Evolutionary conservation across 2,329 filamentous ascomycete species (phyloP).

Genomic region (Penicillium sclerotigenum): DNA sequence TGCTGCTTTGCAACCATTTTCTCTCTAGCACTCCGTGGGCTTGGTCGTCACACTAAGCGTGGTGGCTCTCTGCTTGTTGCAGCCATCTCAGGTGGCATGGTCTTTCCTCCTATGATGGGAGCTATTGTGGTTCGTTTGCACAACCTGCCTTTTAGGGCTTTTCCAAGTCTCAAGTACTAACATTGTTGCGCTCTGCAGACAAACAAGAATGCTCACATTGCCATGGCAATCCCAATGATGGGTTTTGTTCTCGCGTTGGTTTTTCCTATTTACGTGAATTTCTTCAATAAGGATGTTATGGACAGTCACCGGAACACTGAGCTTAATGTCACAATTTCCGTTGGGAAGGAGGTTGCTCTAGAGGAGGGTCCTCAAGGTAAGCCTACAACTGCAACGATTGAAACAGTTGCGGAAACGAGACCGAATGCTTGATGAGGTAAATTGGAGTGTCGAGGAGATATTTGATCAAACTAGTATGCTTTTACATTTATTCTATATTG

Average conservation of each 20-base stretch:
- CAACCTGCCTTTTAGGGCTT: background rate
- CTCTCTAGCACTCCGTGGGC: constrained; percentile 55
- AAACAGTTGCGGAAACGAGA: background rate
- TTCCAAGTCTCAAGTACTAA: background rate
- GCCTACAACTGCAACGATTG: constrained; percentile 5
- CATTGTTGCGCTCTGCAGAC: constrained; percentile 9
- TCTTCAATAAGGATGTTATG: constrained; percentile 25
- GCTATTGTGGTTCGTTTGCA: constrained; percentile 51
- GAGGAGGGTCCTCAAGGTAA: constrained; percentile 10
- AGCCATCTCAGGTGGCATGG: constrained; percentile 66
- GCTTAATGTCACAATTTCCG: constrained; percentile 13
- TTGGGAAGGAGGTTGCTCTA: constrained; percentile 16
- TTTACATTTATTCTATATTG: background rate
- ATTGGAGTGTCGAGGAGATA: background rate
- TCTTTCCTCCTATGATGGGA: constrained; percentile 66
- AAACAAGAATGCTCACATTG: constrained; percentile 22
- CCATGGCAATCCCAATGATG: constrained; percentile 27
- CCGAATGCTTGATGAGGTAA: background rate
- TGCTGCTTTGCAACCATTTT: constrained; percentile 71
- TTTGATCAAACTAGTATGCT: background rate
- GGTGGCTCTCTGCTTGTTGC: constrained; percentile 66
- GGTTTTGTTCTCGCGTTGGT: constrained; percentile 24
- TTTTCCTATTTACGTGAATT: constrained; percentile 29
- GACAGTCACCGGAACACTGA: constrained; percentile 25
- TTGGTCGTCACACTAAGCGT: constrained; percentile 69